Base-by-base conservation (phyloP, 345 rosid species). In the Lumnitzera littorea region DNA sequence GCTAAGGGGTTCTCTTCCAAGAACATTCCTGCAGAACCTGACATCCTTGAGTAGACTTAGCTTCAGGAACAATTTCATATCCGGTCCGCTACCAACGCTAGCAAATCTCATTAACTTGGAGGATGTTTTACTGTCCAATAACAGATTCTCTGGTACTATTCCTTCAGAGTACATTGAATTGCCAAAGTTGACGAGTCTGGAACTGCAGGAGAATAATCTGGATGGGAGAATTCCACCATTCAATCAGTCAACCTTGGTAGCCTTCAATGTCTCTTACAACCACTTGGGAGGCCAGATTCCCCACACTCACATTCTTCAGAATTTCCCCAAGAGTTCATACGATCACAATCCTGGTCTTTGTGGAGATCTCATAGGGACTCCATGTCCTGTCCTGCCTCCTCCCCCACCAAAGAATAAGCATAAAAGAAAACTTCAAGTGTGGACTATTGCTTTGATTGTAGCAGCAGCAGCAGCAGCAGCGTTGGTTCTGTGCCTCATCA, bases 241-340 rank as follows among this genome's bases (percentile, higher is more conserved):
- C 52, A 20, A 68, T 58, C 84, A 84, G 65, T 57, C 55, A 29
- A 67, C 61, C 10, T 55, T 83, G 65, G 56, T 60, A 13, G 54
- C 13, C 13, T 84, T 84, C 60, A 81, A 84, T 41, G 82, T 75
- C 16, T 84, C 89, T 6, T 68, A 68, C 25, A 84, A 84, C 24
- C 68, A 10, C 48, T 78, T 84, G 2, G 59, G 50, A 24, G 89
- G 89, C 2, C 69, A 58, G 41, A 79, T 84, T 57, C 86, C 89
- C 29, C 48, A 52, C 11, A 81, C 81, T 0, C 12, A 11, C 0
- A 67, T 54, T 41, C 77, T 84, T 43, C 71, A 62, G 31, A 48
- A 71, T 17, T 78, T 81, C 46, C 70, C 86, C 0, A 24, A 15
- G 15, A 73, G 73, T 56, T 74, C 73, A 41, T 84, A 50, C 25